phyloP scores from a whole-genome alignment of 1,139 yeast genomes.

The Candida sanyaensis region DNA sequence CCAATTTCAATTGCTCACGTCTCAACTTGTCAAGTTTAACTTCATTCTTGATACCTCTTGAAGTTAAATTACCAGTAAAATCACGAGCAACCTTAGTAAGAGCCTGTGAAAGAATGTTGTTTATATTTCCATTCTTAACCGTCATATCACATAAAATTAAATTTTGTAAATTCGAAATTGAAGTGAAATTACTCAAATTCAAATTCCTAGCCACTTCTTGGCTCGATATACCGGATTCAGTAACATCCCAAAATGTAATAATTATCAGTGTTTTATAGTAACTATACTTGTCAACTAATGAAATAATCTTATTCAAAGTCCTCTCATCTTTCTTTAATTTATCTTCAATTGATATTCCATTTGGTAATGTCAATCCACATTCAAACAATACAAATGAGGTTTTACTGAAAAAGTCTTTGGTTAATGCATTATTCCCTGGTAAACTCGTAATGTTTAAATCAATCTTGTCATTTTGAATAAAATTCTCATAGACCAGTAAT shows the following conservation, averaged over 20 bases:
- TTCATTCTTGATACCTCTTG: slow-evolving; percentile 29
- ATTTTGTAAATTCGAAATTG: slow-evolving; percentile 18
- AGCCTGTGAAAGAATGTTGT: slow-evolving; percentile 26
- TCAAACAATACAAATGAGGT: slow-evolving; percentile 47
- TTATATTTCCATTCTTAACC: slow-evolving; percentile 25
- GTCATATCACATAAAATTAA: slow-evolving; percentile 42
- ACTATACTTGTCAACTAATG: slow-evolving; percentile 37
- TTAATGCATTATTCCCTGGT: slow-evolving; percentile 37
- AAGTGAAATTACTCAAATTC: slow-evolving; percentile 15
- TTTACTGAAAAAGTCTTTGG: slow-evolving; percentile 36
- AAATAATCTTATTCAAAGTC: slow-evolving; percentile 39
- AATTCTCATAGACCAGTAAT: slow-evolving; percentile 28
- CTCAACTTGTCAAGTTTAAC: slow-evolving; percentile 10
- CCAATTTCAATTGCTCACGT: background rate
- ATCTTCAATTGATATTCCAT: slow-evolving; percentile 17
- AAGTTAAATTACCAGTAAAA: slow-evolving; percentile 33
- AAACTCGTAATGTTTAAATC: slow-evolving; percentile 33
- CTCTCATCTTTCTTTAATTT: slow-evolving; percentile 38
- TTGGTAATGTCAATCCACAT: slow-evolving; percentile 35
- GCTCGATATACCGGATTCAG: slow-evolving; percentile 19
- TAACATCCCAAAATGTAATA: slow-evolving; percentile 41
- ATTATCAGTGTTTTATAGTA: slow-evolving; percentile 37
- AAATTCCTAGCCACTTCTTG: slow-evolving; percentile 21
- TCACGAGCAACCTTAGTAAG: slow-evolving; percentile 23
- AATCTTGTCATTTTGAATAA: slow-evolving; percentile 24